phyloP scores from a whole-genome alignment of 768 basidiomycete genomes.

The Mrakia gelida region DNA sequence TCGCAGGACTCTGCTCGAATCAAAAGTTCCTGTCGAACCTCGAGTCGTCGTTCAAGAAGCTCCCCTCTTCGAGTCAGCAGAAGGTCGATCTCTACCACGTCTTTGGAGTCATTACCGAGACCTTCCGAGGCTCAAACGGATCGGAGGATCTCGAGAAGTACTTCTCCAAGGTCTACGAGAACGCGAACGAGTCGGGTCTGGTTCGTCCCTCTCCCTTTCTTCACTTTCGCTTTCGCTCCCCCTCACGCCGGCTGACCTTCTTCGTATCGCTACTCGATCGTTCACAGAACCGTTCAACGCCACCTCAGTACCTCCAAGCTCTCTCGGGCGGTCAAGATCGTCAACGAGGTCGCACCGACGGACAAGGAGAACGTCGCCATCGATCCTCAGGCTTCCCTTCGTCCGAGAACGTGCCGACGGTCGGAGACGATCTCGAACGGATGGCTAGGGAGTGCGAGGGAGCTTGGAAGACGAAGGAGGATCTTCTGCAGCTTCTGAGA shows the following conservation, averaged over 20 bases:
- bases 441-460: constrained; percentile 25
- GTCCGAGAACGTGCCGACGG: constrained; percentile 1
- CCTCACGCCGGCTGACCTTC: too few relatives aligned
- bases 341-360: not conserved
- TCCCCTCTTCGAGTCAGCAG: constrained; percentile 13
- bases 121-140: constrained; percentile 8
- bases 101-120: constrained; percentile 18
- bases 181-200: constrained; percentile 9
- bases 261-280: not conserved
- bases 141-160: constrained; percentile 26
- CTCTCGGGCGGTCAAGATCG: not conserved
- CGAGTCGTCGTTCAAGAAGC: constrained; percentile 22
- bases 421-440: constrained; percentile 19
- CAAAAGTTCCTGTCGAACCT: constrained; percentile 18
- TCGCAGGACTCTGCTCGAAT: constrained; percentile 18
- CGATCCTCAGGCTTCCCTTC: constrained; percentile 1
- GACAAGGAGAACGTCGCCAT: not conserved
- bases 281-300: not conserved
- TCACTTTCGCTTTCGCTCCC: not conserved
- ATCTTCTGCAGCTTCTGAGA: not conserved
- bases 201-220: not conserved
- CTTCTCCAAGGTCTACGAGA: constrained; percentile 22
- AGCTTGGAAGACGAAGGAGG: constrained; percentile 21
- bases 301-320: constrained; percentile 10
- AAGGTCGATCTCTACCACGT: constrained; percentile 30